phyloP scores from a whole-genome alignment of 2,329 filamentous ascomycete genomes.

The Aspergillus fructus region DNA sequence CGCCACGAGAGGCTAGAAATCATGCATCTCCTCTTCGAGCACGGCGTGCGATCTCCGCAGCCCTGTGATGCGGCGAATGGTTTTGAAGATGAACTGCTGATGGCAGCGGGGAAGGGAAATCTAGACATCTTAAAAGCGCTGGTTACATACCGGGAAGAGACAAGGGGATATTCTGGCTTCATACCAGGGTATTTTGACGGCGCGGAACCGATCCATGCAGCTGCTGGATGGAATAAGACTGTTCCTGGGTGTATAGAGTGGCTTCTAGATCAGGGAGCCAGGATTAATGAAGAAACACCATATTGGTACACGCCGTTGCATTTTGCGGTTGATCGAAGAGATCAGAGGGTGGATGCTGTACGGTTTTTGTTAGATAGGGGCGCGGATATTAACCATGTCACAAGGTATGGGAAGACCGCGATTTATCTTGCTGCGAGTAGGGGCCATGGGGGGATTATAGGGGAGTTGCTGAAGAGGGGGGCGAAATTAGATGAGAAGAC shows the following conservation, averaged over 20 bases:
- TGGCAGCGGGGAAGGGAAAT: no score
- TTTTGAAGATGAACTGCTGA: no score
- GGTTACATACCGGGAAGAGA: no score
- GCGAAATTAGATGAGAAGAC: not conserved
- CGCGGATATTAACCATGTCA: not conserved
- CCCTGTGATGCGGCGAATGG: no score
- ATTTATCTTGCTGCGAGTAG: not conserved
- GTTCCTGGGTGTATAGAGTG: not conserved
- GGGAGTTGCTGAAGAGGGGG: not conserved
- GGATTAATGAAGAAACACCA: not conserved
- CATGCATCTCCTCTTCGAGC: no score
- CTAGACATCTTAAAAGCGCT: no score
- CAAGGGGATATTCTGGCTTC: no score
- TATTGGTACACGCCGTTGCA: not conserved
- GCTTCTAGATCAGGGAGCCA: not conserved
- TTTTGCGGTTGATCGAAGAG: not conserved
- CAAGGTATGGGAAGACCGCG: not conserved
- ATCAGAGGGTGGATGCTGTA: not conserved
- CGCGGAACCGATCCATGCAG: no score
- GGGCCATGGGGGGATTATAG: not conserved
- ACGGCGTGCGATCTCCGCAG: no score
- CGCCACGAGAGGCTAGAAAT: no score
- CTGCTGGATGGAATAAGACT: not conserved
- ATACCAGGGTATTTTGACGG: no score
- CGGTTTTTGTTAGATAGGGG: not conserved